Conservation (phyloP, 2,329 filamentous ascomycete genomes). For the Esteya vermicola region DNA sequence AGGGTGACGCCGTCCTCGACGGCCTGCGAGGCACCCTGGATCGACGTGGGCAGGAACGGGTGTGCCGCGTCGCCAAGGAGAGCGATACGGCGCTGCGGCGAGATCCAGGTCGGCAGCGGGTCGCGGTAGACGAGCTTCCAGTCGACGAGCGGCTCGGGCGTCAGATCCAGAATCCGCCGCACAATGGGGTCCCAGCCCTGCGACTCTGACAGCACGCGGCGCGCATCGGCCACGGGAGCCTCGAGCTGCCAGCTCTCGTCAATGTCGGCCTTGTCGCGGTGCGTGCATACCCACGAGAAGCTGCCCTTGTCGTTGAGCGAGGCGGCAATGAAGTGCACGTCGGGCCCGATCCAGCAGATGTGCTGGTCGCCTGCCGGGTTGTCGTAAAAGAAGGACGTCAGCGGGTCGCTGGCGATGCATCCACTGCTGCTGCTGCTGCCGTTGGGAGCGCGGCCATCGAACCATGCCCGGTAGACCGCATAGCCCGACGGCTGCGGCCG, state of each 20-base stretch:
- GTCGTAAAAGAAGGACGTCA: slow-evolving; percentile 9
- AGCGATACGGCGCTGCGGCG: slow-evolving; percentile 22
- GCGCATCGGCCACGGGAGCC: slow-evolving; percentile 24
- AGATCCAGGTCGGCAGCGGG: slow-evolving; percentile 26
- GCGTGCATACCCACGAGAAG: slow-evolving; percentile 39
- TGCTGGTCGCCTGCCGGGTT: slow-evolving; percentile 30
- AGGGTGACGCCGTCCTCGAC: slow-evolving; percentile 34
- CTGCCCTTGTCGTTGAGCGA: slow-evolving; percentile 35
- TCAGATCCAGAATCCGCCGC: slow-evolving; percentile 26
- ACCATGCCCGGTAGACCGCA: background rate
- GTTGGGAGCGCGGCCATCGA: background rate
- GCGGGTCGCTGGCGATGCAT: slow-evolving; percentile 10
- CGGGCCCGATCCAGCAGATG: slow-evolving; percentile 35
- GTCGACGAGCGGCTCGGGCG: slow-evolving; percentile 24
- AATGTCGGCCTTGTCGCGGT: slow-evolving; percentile 28
- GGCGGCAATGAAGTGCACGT: slow-evolving; percentile 37
- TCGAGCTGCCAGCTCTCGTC: slow-evolving; percentile 30
- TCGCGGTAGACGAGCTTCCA: slow-evolving; percentile 27
- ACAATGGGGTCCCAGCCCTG: slow-evolving; percentile 34
- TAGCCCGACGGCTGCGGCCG: background rate
- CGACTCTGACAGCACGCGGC: slow-evolving; percentile 22
- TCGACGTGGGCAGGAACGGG: slow-evolving; percentile 29
- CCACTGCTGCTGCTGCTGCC: too few relatives aligned
- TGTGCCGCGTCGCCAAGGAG: slow-evolving; percentile 36
- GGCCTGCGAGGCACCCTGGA: slow-evolving; percentile 30